Base-by-base conservation (phyloP, 1,139 yeast genomes). In the Taphrina confusa region DNA sequence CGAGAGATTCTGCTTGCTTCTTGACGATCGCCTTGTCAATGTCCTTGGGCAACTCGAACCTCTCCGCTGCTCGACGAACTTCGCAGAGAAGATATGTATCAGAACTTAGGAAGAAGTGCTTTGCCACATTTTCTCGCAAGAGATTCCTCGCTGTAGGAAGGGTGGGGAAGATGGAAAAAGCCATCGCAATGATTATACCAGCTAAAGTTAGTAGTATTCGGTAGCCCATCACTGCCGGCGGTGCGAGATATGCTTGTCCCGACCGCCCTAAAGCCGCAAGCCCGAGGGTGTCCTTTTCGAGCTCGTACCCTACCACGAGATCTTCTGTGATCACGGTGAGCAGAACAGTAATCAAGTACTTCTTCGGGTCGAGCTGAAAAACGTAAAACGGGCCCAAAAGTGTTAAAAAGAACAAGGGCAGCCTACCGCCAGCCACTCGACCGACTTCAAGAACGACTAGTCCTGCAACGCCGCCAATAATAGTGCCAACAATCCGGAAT, bases 191-290 rank as follows among this genome's bases (percentile, higher is more conserved):
- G 28, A 56, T 40, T 6, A 56, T 54, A 6, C 60, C 60, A n/a
- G 60, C 60, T 8, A 56, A 23, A 14, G 60, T 56, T 8, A 56
- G 42, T 11, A 56, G 30, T 4, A 56, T 47, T n/a, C 60, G 37
- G 31, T 46, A 56, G 25, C 60, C 60, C 54, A 56, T 46, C 16
- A 45, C 18, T 3, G 60, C 60, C 3, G 60, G 60, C 9, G 54
- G 34, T 14, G 27, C 23, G 27, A 56, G 54, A 34, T 44, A 33
- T 8, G 39, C 28, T 22, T 56, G 60, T 3, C 60, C 60, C n/a
- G 54, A 46, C 11, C 23, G 31, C 28, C 20, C 36, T 14, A 56
- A 14, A 1, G 47, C 30, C 5, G 60, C 46, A 11, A 49, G 30
- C 4, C 52, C 52, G 11, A 56, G 34, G 25, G 45, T 34, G 33